Evolutionary conservation across 805 yeast species (phyloP).

Genomic region (Ogataea kodamae): DNA sequence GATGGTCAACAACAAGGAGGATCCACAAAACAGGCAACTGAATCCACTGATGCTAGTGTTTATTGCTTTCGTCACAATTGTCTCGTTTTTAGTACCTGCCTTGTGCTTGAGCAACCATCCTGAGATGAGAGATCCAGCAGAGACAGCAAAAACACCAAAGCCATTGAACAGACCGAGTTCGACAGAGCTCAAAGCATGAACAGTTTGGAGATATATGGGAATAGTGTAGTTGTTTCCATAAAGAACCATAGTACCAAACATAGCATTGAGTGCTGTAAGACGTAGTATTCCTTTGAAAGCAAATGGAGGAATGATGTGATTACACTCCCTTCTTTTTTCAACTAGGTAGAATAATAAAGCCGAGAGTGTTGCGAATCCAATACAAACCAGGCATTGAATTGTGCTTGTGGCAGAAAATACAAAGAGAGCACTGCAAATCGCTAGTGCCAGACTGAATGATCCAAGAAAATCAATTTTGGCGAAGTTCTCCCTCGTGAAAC

Average conservation of each 20-base stretch:
- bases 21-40: constrained; percentile 22
- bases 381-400: constrained; percentile 9
- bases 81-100: constrained; percentile 11
- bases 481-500: constrained; percentile 35
- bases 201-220: constrained; percentile 43
- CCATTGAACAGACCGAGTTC: constrained; percentile 40
- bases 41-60: constrained; percentile 25
- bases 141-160: constrained; percentile 38
- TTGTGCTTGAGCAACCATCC: constrained; percentile 35
- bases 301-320: constrained; percentile 39
- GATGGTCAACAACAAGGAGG: constrained; percentile 18
- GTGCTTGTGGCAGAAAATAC: constrained; percentile 28
- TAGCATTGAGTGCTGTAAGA: constrained; percentile 35
- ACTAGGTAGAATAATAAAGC: constrained; percentile 28
- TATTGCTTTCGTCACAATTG: constrained; percentile 22
- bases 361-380: constrained; percentile 16
- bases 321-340: constrained; percentile 35
- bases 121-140: constrained; percentile 38
- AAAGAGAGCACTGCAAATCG: constrained; percentile 35
- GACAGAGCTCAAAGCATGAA: constrained; percentile 38
- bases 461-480: constrained; percentile 41
- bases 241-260: constrained; percentile 37
- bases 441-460: constrained; percentile 33
- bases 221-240: constrained; percentile 36
- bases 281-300: constrained; percentile 39